Percentiles rank a stretch among this genome's conserved stretches.
Evolutionary conservation across 805 yeast genomes (phyloP).

Genomic region (Scheffersomyces lignosus): DNA sequence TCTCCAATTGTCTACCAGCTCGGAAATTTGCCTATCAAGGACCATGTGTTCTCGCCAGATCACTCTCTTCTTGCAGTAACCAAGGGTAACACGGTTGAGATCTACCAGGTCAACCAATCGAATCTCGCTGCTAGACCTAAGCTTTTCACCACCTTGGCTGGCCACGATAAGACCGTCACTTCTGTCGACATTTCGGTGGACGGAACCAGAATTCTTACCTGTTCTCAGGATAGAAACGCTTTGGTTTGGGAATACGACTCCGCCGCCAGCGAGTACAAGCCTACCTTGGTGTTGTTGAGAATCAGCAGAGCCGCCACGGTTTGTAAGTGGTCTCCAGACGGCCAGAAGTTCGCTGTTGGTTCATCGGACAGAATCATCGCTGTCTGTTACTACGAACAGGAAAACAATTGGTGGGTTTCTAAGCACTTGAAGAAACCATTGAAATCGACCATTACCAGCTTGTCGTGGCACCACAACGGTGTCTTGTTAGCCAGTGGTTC

Average conservation of each 20-base stretch:
- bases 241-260: slow-evolving; percentile 84
- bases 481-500: slow-evolving; percentile 88
- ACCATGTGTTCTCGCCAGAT: slow-evolving; percentile 83
- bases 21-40: slow-evolving; percentile 84
- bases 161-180: slow-evolving; percentile 92
- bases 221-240: slow-evolving; percentile 97
- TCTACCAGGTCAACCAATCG: slow-evolving; percentile 56
- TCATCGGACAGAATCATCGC: slow-evolving; percentile 94
- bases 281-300: slow-evolving; percentile 88
- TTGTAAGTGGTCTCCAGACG: slow-evolving; percentile 93
- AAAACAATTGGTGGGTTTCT: slow-evolving; percentile 99
- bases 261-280: slow-evolving; percentile 63
- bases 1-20: slow-evolving; percentile 54
- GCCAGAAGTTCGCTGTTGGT: slow-evolving; percentile 95
- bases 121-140: slow-evolving; percentile 48
- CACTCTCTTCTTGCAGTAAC: slow-evolving; percentile 71
- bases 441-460: slow-evolving; percentile 76
- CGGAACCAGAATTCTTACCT: slow-evolving; percentile 84
- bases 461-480: slow-evolving; percentile 93
- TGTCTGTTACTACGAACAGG: slow-evolving; percentile 92
- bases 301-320: slow-evolving; percentile 94
- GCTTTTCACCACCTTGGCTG: slow-evolving; percentile 64
- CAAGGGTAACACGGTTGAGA: slow-evolving; percentile 70
- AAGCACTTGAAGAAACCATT: slow-evolving; percentile 96
- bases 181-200: slow-evolving; percentile 88